A percentile compares a stretch with the other conserved stretches of the same genome.
phyloP scores from a whole-genome alignment of 1,284 basidiomycete genomes.

The Pyrrhoderma lamaoense region DNA sequence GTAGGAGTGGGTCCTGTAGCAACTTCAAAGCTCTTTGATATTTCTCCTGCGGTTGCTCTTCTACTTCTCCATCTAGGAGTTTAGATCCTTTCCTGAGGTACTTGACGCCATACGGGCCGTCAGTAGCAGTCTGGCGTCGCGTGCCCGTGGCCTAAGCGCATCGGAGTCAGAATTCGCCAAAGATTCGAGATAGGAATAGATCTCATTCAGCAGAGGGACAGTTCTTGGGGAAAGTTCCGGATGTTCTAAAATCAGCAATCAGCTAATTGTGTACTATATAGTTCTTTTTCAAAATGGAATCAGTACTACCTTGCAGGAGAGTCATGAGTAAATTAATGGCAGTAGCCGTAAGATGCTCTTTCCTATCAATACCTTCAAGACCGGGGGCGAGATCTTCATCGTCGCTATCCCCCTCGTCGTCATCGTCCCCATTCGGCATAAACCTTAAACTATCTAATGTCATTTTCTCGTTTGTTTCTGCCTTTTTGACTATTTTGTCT shows the following conservation, averaged over 20 bases:
- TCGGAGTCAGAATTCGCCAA: constrained; percentile 42
- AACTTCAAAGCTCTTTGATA: constrained; percentile 87
- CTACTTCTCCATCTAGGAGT: constrained; percentile 29
- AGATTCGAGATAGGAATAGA: constrained; percentile 59
- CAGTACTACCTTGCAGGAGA: constrained; percentile 65
- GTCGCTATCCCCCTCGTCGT: constrained; percentile 43
- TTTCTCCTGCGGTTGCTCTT: constrained; percentile 41
- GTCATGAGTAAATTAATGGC: constrained; percentile 74
- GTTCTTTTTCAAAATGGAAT: not conserved
- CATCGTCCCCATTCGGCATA: constrained; percentile 30
- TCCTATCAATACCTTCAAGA: constrained; percentile 30
- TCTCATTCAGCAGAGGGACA: constrained; percentile 60
- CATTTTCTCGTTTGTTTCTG: constrained; percentile 20
- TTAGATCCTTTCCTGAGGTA: constrained; percentile 22
- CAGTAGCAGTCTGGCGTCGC: constrained; percentile 77
- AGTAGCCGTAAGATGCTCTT: constrained; percentile 67
- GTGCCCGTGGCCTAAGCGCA: constrained; percentile 49
- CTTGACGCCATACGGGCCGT: constrained; percentile 58
- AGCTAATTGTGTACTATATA: not conserved
- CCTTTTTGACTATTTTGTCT: constrained; percentile 20
- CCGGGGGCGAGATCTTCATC: constrained; percentile 43
- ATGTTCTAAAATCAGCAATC: constrained; percentile 45
- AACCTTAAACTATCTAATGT: constrained; percentile 38
- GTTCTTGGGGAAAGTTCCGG: constrained; percentile 55
- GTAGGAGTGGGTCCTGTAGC: constrained; percentile 86